Conservation (phyloP, 108 stramenopile genomes). For the Aurantiochytrium sp. region DNA sequence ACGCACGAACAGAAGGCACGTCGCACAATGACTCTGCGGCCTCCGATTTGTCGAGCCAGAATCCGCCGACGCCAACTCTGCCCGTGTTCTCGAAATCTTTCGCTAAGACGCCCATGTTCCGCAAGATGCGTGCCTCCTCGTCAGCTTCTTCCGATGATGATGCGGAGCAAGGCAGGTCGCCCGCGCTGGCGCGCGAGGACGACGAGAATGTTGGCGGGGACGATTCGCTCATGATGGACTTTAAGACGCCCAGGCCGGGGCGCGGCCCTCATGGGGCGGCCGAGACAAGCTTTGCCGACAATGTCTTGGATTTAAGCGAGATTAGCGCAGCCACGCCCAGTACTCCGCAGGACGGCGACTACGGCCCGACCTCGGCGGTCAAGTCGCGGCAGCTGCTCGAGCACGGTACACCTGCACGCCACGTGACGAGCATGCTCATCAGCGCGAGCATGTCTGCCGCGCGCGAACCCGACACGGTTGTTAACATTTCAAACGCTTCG, state of each 20-base stretch:
- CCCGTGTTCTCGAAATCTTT: slow-evolving; percentile 21
- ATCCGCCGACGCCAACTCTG: background rate
- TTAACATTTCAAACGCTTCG: background rate
- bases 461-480: background rate
- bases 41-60: background rate
- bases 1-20: background rate
- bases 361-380: background rate
- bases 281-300: background rate
- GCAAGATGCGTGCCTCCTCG: background rate
- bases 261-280: background rate
- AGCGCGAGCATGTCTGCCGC: background rate
- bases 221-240: background rate
- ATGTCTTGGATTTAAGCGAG: slow-evolving; percentile 9
- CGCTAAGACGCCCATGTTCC: background rate
- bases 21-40: background rate
- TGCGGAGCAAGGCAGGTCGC: background rate
- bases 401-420: background rate
- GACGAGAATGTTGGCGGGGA: background rate
- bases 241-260: background rate
- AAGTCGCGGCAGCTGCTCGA: background rate
- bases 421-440: background rate
- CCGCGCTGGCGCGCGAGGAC: background rate
- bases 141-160: background rate
- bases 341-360: background rate
- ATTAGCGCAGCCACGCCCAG: background rate